Evolutionary conservation across 768 basidiomycete genomes (phyloP).

Genomic region (Cystofilobasidium bisporidii): DNA sequence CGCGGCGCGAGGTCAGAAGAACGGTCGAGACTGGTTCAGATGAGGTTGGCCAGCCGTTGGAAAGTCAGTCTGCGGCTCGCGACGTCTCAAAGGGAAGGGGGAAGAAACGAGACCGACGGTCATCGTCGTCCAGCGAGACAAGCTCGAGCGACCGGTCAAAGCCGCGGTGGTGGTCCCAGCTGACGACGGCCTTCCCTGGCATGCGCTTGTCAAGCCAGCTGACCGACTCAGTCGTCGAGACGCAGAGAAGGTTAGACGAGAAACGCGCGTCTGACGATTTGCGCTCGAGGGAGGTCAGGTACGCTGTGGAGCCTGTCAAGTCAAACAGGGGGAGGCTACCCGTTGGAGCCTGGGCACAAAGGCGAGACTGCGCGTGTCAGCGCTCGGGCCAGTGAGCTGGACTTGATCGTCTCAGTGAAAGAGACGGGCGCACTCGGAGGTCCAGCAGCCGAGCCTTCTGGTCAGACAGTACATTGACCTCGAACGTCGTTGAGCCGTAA

Average conservation of each 20-base stretch:
- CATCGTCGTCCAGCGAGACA: neutral
- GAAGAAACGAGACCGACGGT: too few relatives aligned
- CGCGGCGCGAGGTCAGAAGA: slow-evolving; percentile 22
- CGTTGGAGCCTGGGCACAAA: neutral
- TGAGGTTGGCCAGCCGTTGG: too few relatives aligned
- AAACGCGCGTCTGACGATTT: slow-evolving; percentile 11
- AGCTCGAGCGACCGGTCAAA: slow-evolving; percentile 19
- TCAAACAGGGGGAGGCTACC: slow-evolving; percentile 2
- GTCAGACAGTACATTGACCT: slow-evolving; percentile 1
- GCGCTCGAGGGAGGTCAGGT: slow-evolving; percentile 20
- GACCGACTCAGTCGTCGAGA: slow-evolving; percentile 21
- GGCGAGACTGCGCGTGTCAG: too few relatives aligned
- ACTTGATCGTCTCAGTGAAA: too few relatives aligned
- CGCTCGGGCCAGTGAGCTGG: too few relatives aligned
- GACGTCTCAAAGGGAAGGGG: too few relatives aligned
- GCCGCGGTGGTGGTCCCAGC: slow-evolving; percentile 20
- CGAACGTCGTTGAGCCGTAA: slow-evolving; percentile 3
- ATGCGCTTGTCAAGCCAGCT: slow-evolving; percentile 21
- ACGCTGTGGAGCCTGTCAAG: slow-evolving; percentile 5
- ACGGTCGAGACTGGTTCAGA: slow-evolving; percentile 13
- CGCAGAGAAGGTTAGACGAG: slow-evolving; percentile 3
- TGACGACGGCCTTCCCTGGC: slow-evolving; percentile 19
- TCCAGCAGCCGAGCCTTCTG: slow-evolving; percentile 4
- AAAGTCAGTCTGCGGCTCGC: too few relatives aligned
- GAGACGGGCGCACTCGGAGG: slow-evolving; percentile 4